These are phyloP conservation scores for Xylaria intraflava DNA, from an alignment of 495 filamentous ascomycete genomes.

Conservation along the genomic window DNA sequence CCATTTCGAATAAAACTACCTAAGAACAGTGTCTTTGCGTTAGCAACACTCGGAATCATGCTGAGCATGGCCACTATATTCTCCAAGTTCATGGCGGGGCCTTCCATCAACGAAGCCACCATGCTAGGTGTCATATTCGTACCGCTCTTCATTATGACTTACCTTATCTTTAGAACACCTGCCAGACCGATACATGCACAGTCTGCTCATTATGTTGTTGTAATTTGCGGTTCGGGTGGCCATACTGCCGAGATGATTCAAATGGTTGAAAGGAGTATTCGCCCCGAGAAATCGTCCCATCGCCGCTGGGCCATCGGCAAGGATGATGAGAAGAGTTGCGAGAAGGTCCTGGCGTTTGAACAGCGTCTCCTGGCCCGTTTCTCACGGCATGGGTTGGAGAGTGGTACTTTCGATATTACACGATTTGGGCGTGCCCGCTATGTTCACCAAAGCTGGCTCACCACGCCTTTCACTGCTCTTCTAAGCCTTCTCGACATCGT, in stretches of 20 bases:
- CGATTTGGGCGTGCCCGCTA: slow-evolving; percentile 63
- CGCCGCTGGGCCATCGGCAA: slow-evolving; percentile 76
- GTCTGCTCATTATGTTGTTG: slow-evolving; percentile 57
- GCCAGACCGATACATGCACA: not conserved
- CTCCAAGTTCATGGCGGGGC: not conserved
- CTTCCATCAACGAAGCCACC: not conserved
- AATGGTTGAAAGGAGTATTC: slow-evolving; percentile 53
- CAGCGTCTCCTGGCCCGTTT: slow-evolving; percentile 18
- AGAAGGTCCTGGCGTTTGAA: slow-evolving; percentile 32
- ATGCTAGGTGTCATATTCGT: not conserved
- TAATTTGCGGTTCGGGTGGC: slow-evolving; percentile 86
- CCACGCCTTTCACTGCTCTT: slow-evolving; percentile 50
- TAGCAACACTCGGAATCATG: slow-evolving; percentile 13
- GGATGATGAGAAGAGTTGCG: slow-evolving; percentile 64
- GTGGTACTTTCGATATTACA: slow-evolving; percentile 48
- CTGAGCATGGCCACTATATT: not conserved
- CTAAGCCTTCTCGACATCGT: slow-evolving; percentile 52
- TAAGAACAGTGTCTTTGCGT: slow-evolving; percentile 5
- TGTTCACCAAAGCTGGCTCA: slow-evolving; percentile 71
- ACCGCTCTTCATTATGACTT: not conserved
- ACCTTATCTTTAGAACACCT: not conserved
- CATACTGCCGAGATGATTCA: slow-evolving; percentile 93
- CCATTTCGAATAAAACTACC: not conserved
- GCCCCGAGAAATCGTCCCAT: slow-evolving; percentile 46
- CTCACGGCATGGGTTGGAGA: slow-evolving; percentile 8